These are phyloP conservation scores for Primulina eburnea DNA, from an alignment of 257 asterid species.

Conservation along the genomic window DNA sequence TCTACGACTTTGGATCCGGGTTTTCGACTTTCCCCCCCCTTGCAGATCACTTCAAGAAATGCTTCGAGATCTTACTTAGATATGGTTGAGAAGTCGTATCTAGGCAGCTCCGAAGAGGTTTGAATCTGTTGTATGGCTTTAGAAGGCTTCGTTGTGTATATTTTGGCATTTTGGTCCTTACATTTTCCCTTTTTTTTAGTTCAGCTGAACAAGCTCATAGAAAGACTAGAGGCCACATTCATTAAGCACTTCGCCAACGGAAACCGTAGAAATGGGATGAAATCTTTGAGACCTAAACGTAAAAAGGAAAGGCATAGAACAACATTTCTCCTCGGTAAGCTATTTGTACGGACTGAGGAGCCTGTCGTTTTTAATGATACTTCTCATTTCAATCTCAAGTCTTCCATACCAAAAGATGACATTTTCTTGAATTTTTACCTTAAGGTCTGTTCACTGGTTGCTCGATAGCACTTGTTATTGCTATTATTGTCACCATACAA, in stretches of 20 bases:
- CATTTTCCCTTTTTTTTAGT: neutral
- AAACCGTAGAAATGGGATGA: conserved; percentile 69
- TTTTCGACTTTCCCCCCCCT: neutral
- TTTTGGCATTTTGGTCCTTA: neutral
- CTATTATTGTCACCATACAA: conserved; percentile 40
- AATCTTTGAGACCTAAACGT: conserved; percentile 47
- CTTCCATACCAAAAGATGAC: neutral
- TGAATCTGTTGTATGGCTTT: neutral
- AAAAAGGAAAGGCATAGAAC: conserved; percentile 66
- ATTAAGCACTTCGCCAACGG: conserved; percentile 79
- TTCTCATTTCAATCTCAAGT: neutral
- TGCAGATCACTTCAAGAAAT: conserved; percentile 68
- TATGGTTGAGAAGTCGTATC: conserved; percentile 69
- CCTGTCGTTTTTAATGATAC: conserved; percentile 1
- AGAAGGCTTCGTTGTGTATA: neutral
- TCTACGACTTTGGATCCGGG: neutral
- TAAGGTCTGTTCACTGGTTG: conserved; percentile 76
- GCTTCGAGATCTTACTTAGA: conserved; percentile 72
- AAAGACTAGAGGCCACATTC: conserved; percentile 58
- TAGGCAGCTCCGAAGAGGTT: conserved; percentile 83
- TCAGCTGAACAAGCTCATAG: conserved; percentile 56
- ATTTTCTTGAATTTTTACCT: neutral
- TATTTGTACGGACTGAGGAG: neutral
- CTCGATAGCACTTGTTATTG: conserved; percentile 58
- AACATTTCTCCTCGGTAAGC: conserved; percentile 70